A percentile compares a stretch with the other conserved stretches of the same genome.
Conservation (phyloP, 768 basidiomycete genomes). For the Trametes maxima region DNA sequence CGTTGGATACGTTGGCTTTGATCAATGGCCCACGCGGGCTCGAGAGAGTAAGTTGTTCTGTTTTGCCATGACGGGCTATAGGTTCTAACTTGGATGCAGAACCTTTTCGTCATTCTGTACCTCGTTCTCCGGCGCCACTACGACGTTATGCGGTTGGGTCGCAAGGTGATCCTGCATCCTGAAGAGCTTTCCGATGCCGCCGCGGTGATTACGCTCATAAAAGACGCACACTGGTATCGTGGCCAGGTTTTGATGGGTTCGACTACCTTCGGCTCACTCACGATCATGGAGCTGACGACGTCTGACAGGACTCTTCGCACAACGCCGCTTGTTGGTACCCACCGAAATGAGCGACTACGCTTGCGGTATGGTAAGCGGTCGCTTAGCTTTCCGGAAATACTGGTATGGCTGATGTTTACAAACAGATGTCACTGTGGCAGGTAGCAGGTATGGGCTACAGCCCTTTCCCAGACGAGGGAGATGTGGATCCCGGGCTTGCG, state of each 20-base stretch:
- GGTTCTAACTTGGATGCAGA: conserved; percentile 25
- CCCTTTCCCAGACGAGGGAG: background rate
- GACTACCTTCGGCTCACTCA: background rate
- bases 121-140: conserved; percentile 37
- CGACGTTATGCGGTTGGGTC: conserved; percentile 29
- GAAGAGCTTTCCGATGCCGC: conserved; percentile 5
- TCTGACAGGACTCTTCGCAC: background rate
- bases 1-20: conserved; percentile 32
- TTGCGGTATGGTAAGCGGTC: conserved; percentile 3
- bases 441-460: background rate
- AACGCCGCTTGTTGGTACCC: background rate
- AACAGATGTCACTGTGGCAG: background rate
- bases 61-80: background rate
- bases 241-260: background rate
- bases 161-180: background rate
- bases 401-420: background rate
- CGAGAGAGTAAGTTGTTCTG: conserved; percentile 31
- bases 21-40: conserved; percentile 36
- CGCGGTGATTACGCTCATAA: background rate
- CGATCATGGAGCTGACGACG: background rate
- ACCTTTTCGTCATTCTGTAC: conserved; percentile 37
- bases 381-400: no score
- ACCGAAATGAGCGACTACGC: conserved; percentile 9
- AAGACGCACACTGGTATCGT: background rate
- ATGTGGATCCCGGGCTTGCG: background rate